These are phyloP conservation scores for Furcasterigmium sp. DNA, from an alignment of 2,329 filamentous ascomycete genomes.

Conservation along the genomic window DNA sequence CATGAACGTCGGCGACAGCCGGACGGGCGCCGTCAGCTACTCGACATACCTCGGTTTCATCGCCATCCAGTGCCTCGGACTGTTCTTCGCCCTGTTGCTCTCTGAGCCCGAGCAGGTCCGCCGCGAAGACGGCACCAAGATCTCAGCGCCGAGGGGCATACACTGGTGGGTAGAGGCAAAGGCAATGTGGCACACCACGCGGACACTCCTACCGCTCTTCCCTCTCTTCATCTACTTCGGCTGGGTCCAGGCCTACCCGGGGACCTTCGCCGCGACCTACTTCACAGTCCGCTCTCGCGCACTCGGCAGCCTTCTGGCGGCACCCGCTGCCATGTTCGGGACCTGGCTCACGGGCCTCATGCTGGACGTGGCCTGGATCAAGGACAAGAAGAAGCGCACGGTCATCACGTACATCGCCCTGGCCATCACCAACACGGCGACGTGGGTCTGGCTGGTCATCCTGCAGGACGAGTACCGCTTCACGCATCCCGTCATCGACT, in stretches of 20 bases:
- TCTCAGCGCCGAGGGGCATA: constrained; percentile 21
- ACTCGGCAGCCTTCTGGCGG: constrained; percentile 25
- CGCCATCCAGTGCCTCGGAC: constrained; percentile 39
- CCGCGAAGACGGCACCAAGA: constrained; percentile 32
- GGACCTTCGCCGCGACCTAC: constrained; percentile 34
- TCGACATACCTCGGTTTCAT: constrained; percentile 40
- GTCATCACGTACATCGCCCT: constrained; percentile 32
- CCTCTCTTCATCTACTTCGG: constrained; percentile 28
- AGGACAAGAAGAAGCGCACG: constrained; percentile 31
- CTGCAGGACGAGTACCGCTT: constrained; percentile 40
- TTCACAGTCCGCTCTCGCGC: constrained; percentile 35
- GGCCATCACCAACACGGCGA: constrained; percentile 32
- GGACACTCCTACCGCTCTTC: no score
- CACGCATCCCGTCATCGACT: constrained; percentile 36
- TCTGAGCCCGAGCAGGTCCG: constrained; percentile 38
- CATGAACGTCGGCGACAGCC: constrained; percentile 32
- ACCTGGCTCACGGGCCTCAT: constrained; percentile 29
- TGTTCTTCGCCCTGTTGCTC: constrained; percentile 33
- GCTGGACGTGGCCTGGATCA: constrained; percentile 31
- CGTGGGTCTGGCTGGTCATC: constrained; percentile 41
- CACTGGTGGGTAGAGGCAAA: no score
- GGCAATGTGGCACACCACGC: no score
- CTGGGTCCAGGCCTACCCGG: constrained; percentile 32
- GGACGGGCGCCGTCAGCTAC: constrained; percentile 28
- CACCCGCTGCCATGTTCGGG: constrained; percentile 29